Conservation (phyloP, 345 rosid species). For the Cardamine chenopodiifolia region DNA sequence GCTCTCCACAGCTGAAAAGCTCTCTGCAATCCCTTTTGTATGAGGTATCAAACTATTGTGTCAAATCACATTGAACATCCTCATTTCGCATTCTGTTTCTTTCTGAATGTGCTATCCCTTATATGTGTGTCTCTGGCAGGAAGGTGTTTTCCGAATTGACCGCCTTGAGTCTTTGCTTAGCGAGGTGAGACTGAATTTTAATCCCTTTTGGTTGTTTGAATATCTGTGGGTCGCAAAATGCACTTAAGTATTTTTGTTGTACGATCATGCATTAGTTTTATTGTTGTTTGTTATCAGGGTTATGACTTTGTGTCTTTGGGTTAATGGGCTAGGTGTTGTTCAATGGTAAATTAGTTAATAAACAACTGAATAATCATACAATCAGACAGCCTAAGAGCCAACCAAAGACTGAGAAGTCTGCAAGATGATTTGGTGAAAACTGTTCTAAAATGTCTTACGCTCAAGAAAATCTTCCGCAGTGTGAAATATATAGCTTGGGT, state of each 20-base stretch:
- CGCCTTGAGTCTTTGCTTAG: constrained; percentile 83
- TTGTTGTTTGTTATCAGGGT: neutral
- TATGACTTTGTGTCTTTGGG: neutral
- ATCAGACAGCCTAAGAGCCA: constrained; percentile 3
- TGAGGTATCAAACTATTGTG: constrained; percentile 53
- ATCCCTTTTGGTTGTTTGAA: neutral
- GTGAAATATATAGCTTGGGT: constrained; percentile 9
- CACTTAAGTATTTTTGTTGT: neutral
- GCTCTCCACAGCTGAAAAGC: constrained; percentile 80
- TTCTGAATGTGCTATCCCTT: constrained; percentile 18
- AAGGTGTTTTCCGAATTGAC: constrained; percentile 88
- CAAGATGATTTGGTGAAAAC: constrained; percentile 5
- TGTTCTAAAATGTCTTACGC: neutral
- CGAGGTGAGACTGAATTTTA: constrained; percentile 60
- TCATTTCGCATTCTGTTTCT: constrained; percentile 14
- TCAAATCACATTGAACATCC: constrained; percentile 8
- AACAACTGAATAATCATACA: constrained; percentile 4
- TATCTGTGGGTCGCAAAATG: constrained; percentile 3
- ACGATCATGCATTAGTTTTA: neutral
- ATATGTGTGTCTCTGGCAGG: constrained; percentile 50
- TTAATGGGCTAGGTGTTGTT: neutral
- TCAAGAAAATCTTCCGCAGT: neutral
- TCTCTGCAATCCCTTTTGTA: constrained; percentile 80
- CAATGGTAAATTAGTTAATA: neutral
- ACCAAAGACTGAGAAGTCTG: neutral